Conservation (phyloP, 1,284 basidiomycete species). For the Boletus nobilissimus region DNA sequence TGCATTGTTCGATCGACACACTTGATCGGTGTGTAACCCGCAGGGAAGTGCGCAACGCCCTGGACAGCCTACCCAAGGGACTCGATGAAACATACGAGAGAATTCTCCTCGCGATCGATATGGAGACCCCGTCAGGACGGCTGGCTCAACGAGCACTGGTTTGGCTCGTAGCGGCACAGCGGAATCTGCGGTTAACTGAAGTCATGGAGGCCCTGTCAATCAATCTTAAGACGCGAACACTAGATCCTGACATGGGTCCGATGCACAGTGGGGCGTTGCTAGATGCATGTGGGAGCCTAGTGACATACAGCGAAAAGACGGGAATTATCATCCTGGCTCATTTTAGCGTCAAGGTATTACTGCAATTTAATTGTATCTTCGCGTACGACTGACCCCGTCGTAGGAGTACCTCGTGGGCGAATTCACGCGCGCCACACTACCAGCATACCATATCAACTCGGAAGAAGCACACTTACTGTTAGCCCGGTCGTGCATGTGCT, state of each 20-base stretch:
- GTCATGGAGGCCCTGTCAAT: conserved; percentile 7
- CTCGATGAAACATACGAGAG: conserved; percentile 15
- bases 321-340: background rate
- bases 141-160: background rate
- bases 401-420: conserved; percentile 6
- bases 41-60: background rate
- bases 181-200: background rate
- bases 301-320: conserved; percentile 6
- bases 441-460: background rate
- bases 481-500: conserved; percentile 7
- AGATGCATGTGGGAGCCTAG: conserved; percentile 9
- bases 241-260: background rate
- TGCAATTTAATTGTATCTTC: background rate
- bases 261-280: background rate
- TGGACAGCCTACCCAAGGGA: background rate
- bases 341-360: conserved; percentile 6
- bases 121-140: background rate
- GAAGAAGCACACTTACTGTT: background rate
- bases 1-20: conserved; percentile 13
- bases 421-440: background rate
- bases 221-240: background rate
- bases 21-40: conserved; percentile 11
- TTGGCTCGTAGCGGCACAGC: conserved; percentile 4
- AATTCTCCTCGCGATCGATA: conserved; percentile 1
- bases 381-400: background rate